Evolutionary conservation across 164 flowering plant species (phyloP), one percentile per base, ranked within the genome.

Genomic region (Magnolia kwangsiensis): DNA sequence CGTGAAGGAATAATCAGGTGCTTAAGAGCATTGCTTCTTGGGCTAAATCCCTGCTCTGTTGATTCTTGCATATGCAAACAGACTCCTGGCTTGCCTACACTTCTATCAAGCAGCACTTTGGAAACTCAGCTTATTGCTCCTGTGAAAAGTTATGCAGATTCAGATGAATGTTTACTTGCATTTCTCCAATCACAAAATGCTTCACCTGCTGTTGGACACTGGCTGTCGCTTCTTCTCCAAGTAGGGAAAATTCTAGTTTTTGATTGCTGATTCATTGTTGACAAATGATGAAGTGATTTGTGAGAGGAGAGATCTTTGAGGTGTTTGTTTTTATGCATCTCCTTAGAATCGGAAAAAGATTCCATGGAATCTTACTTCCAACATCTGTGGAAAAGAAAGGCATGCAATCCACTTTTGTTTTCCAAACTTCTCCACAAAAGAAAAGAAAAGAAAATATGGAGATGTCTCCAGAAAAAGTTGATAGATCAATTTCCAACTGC

Each of bases 201-300:
- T 77, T 88, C 97, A 37, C 90, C 92, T 82, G 94, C 93, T 80
- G 87, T 96, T 77, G 99, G 99, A 68, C 98, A 96, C 76, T 94
- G 97, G 97, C 86, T 96, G n/a, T 94, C 97, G 5, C 91, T 96
- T 83, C 93, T 96, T 80, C 90, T 94, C 74, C 87, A 91, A 83
- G 98, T 92, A 87, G 19, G 86, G 77, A 18, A 50, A 45, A 8
- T 58, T 72, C 24, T 37, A 18, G 5, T 51, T 72, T 3, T 8
- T 37, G 1, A 8, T 59, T 68, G 14, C 27, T 24, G 0, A 20
- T 67, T 49, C 20, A 20, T 63, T 31, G 61, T 66, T 73, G 13
- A 58, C 13, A 59, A 65, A 37, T 37, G 45, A 37, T 37, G 45
- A 37, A 5, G 45, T 4, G 6, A 37, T 37, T 37, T 37, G 45